Percentiles rank a stretch among this genome's conserved stretches.
Conservation (phyloP, 495 filamentous ascomycete genomes). For the Podospora tetraspora region DNA sequence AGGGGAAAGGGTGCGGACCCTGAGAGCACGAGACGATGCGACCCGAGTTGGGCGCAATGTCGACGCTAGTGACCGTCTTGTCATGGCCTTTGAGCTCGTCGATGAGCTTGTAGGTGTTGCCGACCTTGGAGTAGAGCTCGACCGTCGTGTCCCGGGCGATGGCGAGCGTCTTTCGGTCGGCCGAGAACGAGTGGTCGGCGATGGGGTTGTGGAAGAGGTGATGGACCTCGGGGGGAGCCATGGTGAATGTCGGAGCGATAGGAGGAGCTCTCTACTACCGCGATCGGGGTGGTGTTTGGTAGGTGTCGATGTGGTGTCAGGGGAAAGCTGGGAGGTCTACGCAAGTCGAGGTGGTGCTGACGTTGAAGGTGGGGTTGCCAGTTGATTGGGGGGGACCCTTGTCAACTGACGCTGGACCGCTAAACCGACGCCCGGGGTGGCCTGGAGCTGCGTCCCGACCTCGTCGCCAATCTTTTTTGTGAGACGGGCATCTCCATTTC, state of each 20-base stretch:
- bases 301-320: slow-evolving; percentile 7
- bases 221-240: slow-evolving; percentile 85
- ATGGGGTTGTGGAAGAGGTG: slow-evolving; percentile 96
- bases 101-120: slow-evolving; percentile 72
- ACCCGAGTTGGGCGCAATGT: slow-evolving; percentile 84
- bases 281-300: slow-evolving; percentile 19
- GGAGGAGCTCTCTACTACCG: slow-evolving; percentile 99
- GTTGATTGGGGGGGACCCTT: background rate
- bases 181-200: slow-evolving; percentile 95
- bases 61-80: slow-evolving; percentile 91
- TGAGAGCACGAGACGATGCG: slow-evolving; percentile 97
- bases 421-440: background rate
- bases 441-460: background rate
- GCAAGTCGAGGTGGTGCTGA: slow-evolving; percentile 3
- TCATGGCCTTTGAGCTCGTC: slow-evolving; percentile 95
- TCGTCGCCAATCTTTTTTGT: slow-evolving; percentile 7
- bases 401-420: background rate
- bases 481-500: background rate
- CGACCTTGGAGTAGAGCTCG: slow-evolving; percentile 75
- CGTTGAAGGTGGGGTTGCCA: slow-evolving; percentile 9
- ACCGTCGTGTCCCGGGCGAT: slow-evolving; percentile 87
- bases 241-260: slow-evolving; percentile 56
- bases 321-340: background rate
- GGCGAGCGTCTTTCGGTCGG: slow-evolving; percentile 81
- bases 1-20: slow-evolving; percentile 46